These are phyloP conservation scores for Penicillium verrucosum DNA, from an alignment of 2,329 filamentous ascomycete genomes.

Conservation along the genomic window DNA sequence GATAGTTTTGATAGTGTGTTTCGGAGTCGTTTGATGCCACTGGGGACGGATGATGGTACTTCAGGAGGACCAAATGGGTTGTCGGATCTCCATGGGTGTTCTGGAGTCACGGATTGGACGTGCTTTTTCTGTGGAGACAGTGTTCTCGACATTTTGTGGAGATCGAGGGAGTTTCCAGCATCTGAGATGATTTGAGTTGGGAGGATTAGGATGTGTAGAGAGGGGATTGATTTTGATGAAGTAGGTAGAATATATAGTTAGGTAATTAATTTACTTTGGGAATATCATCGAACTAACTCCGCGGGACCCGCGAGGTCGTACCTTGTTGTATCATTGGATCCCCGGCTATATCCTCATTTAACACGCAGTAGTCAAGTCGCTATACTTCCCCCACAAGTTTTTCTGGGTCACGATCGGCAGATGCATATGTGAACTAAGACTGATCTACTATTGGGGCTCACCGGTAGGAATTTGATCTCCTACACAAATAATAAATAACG, in stretches of 20 bases:
- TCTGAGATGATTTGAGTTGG: not conserved
- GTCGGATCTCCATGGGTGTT: slow-evolving; percentile 32
- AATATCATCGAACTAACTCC: slow-evolving; percentile 1
- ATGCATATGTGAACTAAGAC: not conserved
- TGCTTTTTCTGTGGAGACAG: slow-evolving; percentile 1
- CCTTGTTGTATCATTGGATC: slow-evolving; percentile 7
- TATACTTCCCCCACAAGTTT: not conserved
- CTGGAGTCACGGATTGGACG: slow-evolving; percentile 16
- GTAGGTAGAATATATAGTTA: not conserved
- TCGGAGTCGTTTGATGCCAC: slow-evolving; percentile 35
- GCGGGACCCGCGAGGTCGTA: slow-evolving; percentile 11
- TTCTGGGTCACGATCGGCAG: not conserved
- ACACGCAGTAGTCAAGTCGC: not conserved
- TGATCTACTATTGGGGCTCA: not conserved
- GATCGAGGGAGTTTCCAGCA: not conserved
- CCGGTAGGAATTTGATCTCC: not conserved
- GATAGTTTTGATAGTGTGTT: slow-evolving; percentile 35
- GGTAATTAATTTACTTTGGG: not conserved
- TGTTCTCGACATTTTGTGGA: not conserved
- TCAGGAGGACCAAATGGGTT: slow-evolving; percentile 33
- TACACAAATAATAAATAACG: not conserved
- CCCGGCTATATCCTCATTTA: not conserved
- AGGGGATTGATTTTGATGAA: slow-evolving; percentile 1
- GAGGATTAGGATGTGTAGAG: not conserved
- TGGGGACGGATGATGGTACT: slow-evolving; percentile 25